These are phyloP conservation scores for Camellia sinensis DNA, from an alignment of 148 eudicot genomes.

Conservation along the genomic window DNA sequence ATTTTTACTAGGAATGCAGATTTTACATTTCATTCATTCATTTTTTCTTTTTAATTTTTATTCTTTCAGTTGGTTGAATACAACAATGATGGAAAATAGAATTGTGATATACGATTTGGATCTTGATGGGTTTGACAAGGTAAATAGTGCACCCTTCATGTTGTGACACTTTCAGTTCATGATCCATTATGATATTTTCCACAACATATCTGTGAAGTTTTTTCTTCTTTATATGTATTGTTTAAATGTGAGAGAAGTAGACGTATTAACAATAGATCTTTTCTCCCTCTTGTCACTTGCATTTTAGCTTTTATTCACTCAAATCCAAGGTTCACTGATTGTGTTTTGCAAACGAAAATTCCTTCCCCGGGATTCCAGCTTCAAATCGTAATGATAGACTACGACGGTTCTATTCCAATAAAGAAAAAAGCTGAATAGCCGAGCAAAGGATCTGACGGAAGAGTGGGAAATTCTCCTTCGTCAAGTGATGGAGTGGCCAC, in stretches of 20 bases:
- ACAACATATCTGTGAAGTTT: neutral
- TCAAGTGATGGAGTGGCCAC: slow-evolving; percentile 26
- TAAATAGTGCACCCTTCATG: slow-evolving; percentile 18
- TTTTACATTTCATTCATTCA: neutral
- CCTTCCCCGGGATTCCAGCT: slow-evolving; percentile 84
- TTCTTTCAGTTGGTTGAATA: slow-evolving; percentile 83
- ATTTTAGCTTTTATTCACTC: slow-evolving; percentile 9
- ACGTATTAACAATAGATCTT: neutral
- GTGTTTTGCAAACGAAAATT: slow-evolving; percentile 61
- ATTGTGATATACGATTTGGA: slow-evolving; percentile 48
- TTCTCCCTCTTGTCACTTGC: slow-evolving; percentile 3
- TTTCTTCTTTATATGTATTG: neutral
- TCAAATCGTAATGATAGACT: slow-evolving; percentile 79
- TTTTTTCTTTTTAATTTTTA: neutral
- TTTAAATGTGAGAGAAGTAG: slow-evolving; percentile 1
- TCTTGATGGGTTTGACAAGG: slow-evolving; percentile 88
- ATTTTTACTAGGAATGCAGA: neutral
- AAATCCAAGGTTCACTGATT: neutral
- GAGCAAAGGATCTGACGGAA: slow-evolving; percentile 29
- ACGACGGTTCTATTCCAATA: slow-evolving; percentile 53
- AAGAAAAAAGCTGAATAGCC: slow-evolving; percentile 27
- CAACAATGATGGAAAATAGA: slow-evolving; percentile 77
- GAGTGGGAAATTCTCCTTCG: slow-evolving; percentile 28
- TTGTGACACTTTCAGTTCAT: neutral
- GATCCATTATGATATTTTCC: neutral